A percentile compares a stretch with the other conserved stretches of the same genome.
Conservation (phyloP, 1,284 basidiomycete genomes). For the Crepidotus sp. region DNA sequence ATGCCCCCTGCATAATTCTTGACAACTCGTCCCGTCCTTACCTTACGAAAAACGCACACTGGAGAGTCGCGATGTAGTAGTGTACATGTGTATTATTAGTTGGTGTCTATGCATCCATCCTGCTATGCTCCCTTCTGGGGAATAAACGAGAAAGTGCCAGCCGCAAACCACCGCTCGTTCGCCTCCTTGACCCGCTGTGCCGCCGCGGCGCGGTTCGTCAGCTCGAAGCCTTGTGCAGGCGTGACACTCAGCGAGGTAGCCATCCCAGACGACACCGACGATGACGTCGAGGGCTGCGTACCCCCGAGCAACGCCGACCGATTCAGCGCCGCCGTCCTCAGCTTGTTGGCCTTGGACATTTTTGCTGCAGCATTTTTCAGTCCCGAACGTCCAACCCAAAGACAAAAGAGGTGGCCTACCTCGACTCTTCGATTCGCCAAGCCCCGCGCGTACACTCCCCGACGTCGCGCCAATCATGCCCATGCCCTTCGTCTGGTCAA, state of each 20-base stretch:
- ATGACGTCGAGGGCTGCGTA: constrained; percentile 31
- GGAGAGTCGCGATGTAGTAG: constrained; percentile 5
- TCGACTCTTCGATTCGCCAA: constrained; percentile 81
- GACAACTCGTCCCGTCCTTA: constrained; percentile 2
- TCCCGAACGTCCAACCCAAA: not conserved
- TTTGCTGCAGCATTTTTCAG: constrained; percentile 55
- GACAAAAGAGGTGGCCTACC: constrained; percentile 43
- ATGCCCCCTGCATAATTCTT: constrained; percentile 4
- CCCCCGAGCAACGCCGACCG: constrained; percentile 54
- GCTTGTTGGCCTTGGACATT: constrained; percentile 92
- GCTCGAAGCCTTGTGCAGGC: constrained; percentile 91
- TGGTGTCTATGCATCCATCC: constrained; percentile 7
- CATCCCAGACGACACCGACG: constrained; percentile 56
- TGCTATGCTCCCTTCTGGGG: constrained; percentile 56
- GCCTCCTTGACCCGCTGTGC: constrained; percentile 83
- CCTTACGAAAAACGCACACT: constrained; percentile 9
- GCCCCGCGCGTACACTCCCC: constrained; percentile 81
- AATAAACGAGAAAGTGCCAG: constrained; percentile 75
- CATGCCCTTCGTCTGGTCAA: constrained; percentile 93
- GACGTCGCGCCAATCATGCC: constrained; percentile 89
- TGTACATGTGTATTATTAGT: constrained; percentile 19
- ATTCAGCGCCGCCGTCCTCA: constrained; percentile 78
- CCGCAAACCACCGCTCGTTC: constrained; percentile 87
- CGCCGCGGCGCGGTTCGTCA: constrained; percentile 75
- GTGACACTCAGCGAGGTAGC: constrained; percentile 92